These are phyloP conservation scores for Cercospora beticola DNA, from an alignment of 2,329 filamentous ascomycete species.

Conservation along the genomic window DNA sequence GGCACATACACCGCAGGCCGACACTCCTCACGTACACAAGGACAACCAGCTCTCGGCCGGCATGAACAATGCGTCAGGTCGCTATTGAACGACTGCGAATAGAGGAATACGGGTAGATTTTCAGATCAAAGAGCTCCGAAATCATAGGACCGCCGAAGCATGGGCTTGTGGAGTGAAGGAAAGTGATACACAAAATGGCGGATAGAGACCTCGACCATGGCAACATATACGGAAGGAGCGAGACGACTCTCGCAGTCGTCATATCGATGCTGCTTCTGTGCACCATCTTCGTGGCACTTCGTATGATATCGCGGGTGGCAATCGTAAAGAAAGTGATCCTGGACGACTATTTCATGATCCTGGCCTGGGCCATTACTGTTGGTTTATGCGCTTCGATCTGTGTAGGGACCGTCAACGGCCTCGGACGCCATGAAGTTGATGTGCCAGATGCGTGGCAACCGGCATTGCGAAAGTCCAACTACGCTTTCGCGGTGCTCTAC, in stretches of 20 bases:
- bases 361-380: constrained; percentile 73
- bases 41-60: background rate
- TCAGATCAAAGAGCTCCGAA: constrained; percentile 1
- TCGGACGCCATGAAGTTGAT: constrained; percentile 66
- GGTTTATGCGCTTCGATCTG: constrained; percentile 67
- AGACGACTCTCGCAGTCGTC: constrained; percentile 67
- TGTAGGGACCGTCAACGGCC: constrained; percentile 61
- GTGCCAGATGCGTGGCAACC: constrained; percentile 54
- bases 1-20: background rate
- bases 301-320: constrained; percentile 69
- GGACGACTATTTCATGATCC: constrained; percentile 79
- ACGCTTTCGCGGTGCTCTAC: constrained; percentile 62
- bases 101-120: constrained; percentile 10
- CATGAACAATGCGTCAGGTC: constrained; percentile 9
- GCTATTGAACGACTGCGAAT: constrained; percentile 5
- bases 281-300: constrained; percentile 71
- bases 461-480: constrained; percentile 58
- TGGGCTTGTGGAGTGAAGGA: constrained; percentile 18
- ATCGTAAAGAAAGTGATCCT: constrained; percentile 70
- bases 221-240: constrained; percentile 35
- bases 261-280: constrained; percentile 66
- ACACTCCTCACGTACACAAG: background rate
- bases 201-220: constrained; percentile 27
- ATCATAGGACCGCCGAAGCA: constrained; percentile 5
- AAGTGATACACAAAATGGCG: constrained; percentile 21